Percentiles rank a stretch among this genome's conserved stretches.
These are phyloP conservation scores for Omphalea diandra DNA, from an alignment of 441 rosid species.

Conservation along the genomic window DNA sequence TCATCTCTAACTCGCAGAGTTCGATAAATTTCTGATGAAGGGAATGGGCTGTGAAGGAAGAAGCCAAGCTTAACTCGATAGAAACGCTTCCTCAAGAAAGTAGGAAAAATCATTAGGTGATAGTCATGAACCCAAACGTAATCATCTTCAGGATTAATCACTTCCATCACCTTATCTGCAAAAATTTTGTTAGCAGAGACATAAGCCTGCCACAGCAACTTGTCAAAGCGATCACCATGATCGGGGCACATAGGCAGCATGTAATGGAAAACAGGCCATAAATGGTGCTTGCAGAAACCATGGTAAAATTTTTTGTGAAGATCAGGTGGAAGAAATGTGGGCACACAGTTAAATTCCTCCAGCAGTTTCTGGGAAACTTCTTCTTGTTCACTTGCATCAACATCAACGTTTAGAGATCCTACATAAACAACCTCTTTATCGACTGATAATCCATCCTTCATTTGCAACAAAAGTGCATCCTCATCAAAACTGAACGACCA, in stretches of 20 bases:
- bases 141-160: conserved; percentile 66
- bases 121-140: conserved; percentile 84
- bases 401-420: conserved; percentile 65
- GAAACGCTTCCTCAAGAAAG: conserved; percentile 69
- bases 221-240: conserved; percentile 58
- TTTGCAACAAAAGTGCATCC: conserved; percentile 59
- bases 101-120: conserved; percentile 79
- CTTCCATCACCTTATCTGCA: conserved; percentile 77
- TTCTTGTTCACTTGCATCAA: conserved; percentile 61
- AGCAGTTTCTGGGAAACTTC: conserved; percentile 61
- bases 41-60: conserved; percentile 84
- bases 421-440: conserved; percentile 55
- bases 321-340: conserved; percentile 65
- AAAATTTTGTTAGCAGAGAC: conserved; percentile 69
- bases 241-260: conserved; percentile 76
- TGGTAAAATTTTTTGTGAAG: conserved; percentile 52
- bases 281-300: conserved; percentile 73
- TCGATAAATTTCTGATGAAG: conserved; percentile 75
- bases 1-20: conserved; percentile 71
- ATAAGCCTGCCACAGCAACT: conserved; percentile 64
- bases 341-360: conserved; percentile 65
- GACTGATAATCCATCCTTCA: conserved; percentile 61
- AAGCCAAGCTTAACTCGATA: conserved; percentile 67
- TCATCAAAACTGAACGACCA: conserved; percentile 72
- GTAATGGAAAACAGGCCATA: conserved; percentile 88